Percentiles rank a stretch among this genome's conserved stretches.
These are phyloP conservation scores for Fomitopsis betulina DNA, from an alignment of 1,284 basidiomycete species.

Conservation along the genomic window DNA sequence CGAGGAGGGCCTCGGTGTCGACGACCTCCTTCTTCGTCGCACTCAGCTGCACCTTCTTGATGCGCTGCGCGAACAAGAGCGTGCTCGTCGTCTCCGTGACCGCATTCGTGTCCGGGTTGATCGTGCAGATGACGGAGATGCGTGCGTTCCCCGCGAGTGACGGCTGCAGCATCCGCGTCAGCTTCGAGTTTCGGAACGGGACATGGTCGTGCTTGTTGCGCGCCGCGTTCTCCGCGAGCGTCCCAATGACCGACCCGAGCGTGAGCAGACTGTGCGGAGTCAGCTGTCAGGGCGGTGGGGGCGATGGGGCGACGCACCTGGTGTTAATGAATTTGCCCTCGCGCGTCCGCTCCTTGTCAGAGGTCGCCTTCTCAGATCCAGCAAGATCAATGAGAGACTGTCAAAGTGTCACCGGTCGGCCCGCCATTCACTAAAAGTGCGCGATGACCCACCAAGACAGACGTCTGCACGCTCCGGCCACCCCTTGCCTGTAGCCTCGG, in stretches of 20 bases:
- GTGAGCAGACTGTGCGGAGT: slow-evolving; percentile 66
- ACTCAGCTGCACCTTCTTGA: slow-evolving; percentile 81
- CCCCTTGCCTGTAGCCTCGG: slow-evolving; percentile 65
- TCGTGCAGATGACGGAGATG: slow-evolving; percentile 94
- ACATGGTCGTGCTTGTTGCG: slow-evolving; percentile 83
- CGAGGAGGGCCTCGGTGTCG: slow-evolving; percentile 88
- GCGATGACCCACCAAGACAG: slow-evolving; percentile 57
- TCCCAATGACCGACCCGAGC: slow-evolving; percentile 85
- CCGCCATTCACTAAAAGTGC: background rate
- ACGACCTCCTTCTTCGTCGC: slow-evolving; percentile 93
- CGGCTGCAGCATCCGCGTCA: slow-evolving; percentile 92
- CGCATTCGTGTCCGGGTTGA: slow-evolving; percentile 79
- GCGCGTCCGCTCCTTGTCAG: slow-evolving; percentile 85
- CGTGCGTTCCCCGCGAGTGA: slow-evolving; percentile 93
- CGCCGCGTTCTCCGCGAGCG: slow-evolving; percentile 81
- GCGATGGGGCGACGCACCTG: slow-evolving; percentile 39
- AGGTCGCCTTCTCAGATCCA: slow-evolving; percentile 93
- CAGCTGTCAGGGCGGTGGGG: background rate
- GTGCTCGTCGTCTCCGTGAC: slow-evolving; percentile 82
- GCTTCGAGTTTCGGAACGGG: slow-evolving; percentile 94
- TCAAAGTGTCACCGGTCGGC: slow-evolving; percentile 3
- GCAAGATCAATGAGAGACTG: slow-evolving; percentile 93
- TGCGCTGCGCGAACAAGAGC: slow-evolving; percentile 82
- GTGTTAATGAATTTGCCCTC: slow-evolving; percentile 96
- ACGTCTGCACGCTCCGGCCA: slow-evolving; percentile 74